These are phyloP conservation scores for Pittosporum tobira DNA, from an alignment of 129 eudicot species.

Conservation along the genomic window DNA sequence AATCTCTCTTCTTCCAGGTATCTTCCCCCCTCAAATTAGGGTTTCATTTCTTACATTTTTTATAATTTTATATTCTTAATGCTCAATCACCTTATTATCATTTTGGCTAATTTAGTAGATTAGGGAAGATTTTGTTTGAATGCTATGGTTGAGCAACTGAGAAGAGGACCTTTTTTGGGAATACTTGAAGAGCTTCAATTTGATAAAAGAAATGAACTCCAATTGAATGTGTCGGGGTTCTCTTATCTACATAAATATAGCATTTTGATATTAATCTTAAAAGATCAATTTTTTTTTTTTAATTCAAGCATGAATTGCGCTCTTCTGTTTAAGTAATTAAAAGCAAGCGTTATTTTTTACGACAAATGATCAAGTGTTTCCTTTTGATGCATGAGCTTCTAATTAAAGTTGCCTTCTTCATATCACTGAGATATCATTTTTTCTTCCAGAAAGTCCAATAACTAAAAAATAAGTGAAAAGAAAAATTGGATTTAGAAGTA, in stretches of 20 bases:
- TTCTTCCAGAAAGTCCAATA: too few relatives aligned
- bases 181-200: not conserved
- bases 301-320: not conserved
- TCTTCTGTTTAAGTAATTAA: not conserved
- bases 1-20: slow-evolving; percentile 72
- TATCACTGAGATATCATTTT: too few relatives aligned
- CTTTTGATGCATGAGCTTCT: not conserved
- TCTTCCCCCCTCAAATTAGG: not conserved
- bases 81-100: too few relatives aligned
- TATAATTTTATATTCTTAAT: not conserved
- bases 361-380: not conserved
- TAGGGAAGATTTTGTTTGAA: not conserved
- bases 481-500: too few relatives aligned
- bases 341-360: not conserved
- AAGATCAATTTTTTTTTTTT: too few relatives aligned
- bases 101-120: too few relatives aligned
- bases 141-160: too few relatives aligned
- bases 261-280: too few relatives aligned
- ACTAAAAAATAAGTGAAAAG: too few relatives aligned
- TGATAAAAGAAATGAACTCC: too few relatives aligned
- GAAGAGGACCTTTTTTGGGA: not conserved
- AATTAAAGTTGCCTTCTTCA: not conserved
- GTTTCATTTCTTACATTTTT: not conserved
- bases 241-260: too few relatives aligned
- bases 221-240: too few relatives aligned